Conservation (phyloP, 176 grass and related monocot genomes). For the Zoysia pacifica region DNA sequence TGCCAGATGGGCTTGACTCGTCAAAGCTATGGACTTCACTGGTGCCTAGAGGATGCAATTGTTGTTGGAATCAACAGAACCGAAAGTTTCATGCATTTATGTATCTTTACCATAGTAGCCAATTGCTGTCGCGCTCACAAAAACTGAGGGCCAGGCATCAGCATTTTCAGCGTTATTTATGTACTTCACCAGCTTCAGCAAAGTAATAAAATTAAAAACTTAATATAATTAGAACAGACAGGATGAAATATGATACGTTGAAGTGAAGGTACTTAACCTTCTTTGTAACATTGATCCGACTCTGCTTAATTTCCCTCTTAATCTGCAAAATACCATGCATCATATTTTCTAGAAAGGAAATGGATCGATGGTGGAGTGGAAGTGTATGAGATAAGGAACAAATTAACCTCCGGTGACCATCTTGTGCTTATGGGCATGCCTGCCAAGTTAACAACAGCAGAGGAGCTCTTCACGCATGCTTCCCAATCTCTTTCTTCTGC, state of each 20-base stretch:
- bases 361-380: background rate
- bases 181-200: conserved; percentile 70
- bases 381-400: background rate
- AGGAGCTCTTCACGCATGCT: conserved; percentile 54
- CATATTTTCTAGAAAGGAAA: background rate
- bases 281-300: conserved; percentile 75
- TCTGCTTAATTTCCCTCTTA: conserved; percentile 87
- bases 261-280: conserved; percentile 45
- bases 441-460: conserved; percentile 88
- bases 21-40: conserved; percentile 81
- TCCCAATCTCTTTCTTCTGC: conserved; percentile 77
- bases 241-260: background rate
- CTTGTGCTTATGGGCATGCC: conserved; percentile 92
- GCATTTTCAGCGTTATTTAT: conserved; percentile 54
- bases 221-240: background rate
- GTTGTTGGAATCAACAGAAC: background rate
- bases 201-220: background rate
- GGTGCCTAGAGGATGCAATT: conserved; percentile 47
- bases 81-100: background rate
- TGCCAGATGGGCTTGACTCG: conserved; percentile 84
- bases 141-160: conserved; percentile 63
- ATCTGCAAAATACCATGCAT: conserved; percentile 35
- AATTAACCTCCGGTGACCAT: conserved; percentile 76
- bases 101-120: conserved; percentile 77
- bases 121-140: conserved; percentile 93